Conservation (phyloP, 2,329 filamentous ascomycete genomes). For the Fusarium subglutinans region DNA sequence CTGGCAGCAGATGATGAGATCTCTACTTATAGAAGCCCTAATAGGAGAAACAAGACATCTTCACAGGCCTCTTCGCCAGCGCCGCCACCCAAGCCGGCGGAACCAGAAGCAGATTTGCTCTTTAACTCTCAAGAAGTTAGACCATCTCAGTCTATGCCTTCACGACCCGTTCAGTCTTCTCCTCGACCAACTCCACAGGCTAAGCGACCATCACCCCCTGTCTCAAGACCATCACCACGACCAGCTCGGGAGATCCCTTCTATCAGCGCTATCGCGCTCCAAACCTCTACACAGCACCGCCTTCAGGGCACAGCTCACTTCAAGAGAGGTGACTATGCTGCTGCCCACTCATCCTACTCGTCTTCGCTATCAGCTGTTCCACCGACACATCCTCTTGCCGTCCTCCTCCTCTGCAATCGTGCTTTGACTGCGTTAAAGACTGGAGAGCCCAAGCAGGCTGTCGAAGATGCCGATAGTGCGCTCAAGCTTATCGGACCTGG, state of each 20-base stretch:
- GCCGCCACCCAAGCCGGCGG: slow-evolving; percentile 49
- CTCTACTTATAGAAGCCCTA: slow-evolving; percentile 88
- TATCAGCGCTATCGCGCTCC: slow-evolving; percentile 74
- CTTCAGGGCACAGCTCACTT: slow-evolving; percentile 87
- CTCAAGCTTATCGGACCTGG: slow-evolving; percentile 81
- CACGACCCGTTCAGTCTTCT: slow-evolving; percentile 51
- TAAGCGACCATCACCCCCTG: slow-evolving; percentile 47
- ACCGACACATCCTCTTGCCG: slow-evolving; percentile 79
- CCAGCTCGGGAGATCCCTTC: slow-evolving; percentile 70
- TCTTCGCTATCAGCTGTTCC: slow-evolving; percentile 80
- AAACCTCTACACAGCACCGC: slow-evolving; percentile 80
- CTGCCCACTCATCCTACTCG: slow-evolving; percentile 85
- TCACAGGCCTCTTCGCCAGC: slow-evolving; percentile 53
- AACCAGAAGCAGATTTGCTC: slow-evolving; percentile 70
- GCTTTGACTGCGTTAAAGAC: slow-evolving; percentile 91
- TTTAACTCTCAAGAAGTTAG: slow-evolving; percentile 56
- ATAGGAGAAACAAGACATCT: slow-evolving; percentile 76
- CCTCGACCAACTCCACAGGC: slow-evolving; percentile 51
- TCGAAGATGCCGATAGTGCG: slow-evolving; percentile 84
- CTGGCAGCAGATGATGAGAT: slow-evolving; percentile 83
- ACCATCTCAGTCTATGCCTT: slow-evolving; percentile 48
- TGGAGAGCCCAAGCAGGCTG: slow-evolving; percentile 87
- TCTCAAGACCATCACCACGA: slow-evolving; percentile 55
- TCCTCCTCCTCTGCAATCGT: slow-evolving; percentile 91
- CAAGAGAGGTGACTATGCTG: slow-evolving; percentile 91